These are phyloP conservation scores for Cercis canadensis DNA, from an alignment of 306 rosid genomes.

Conservation along the genomic window DNA sequence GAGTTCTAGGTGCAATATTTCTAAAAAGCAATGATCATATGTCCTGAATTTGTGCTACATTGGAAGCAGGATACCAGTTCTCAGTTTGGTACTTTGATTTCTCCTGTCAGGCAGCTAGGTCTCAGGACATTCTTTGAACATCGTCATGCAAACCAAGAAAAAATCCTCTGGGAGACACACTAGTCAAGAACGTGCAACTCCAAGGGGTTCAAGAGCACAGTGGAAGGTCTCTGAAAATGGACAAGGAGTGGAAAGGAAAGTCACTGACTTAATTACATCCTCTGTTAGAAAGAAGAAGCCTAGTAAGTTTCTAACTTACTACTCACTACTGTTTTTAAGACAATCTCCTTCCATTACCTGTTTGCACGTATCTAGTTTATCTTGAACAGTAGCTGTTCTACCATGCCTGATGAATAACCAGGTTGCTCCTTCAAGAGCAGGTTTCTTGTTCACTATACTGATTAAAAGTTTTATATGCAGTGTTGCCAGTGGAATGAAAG, in stretches of 20 bases:
- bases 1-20: constrained; percentile 3
- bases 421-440: background rate
- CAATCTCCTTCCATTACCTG: constrained; percentile 8
- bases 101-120: constrained; percentile 32
- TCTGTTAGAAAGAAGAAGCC: constrained; percentile 69
- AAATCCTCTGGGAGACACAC: constrained; percentile 59
- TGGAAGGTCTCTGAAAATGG: constrained; percentile 60
- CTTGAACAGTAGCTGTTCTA: background rate
- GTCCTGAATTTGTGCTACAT: constrained; percentile 13
- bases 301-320: constrained; percentile 50
- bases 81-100: constrained; percentile 33
- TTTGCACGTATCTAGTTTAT: background rate
- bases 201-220: constrained; percentile 73
- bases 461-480: background rate
- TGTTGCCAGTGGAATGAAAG: background rate
- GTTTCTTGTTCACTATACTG: background rate
- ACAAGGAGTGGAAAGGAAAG: constrained; percentile 63
- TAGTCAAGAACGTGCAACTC: constrained; percentile 53
- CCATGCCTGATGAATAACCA: background rate
- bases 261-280: constrained; percentile 70
- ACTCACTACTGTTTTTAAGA: constrained; percentile 1
- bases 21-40: background rate
- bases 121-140: constrained; percentile 19
- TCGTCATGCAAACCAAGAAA: constrained; percentile 80
- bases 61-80: constrained; percentile 26